Evolutionary conservation across 2,329 filamentous ascomycete genomes (phyloP).

Genomic region (Rutstroemia sp.): DNA sequence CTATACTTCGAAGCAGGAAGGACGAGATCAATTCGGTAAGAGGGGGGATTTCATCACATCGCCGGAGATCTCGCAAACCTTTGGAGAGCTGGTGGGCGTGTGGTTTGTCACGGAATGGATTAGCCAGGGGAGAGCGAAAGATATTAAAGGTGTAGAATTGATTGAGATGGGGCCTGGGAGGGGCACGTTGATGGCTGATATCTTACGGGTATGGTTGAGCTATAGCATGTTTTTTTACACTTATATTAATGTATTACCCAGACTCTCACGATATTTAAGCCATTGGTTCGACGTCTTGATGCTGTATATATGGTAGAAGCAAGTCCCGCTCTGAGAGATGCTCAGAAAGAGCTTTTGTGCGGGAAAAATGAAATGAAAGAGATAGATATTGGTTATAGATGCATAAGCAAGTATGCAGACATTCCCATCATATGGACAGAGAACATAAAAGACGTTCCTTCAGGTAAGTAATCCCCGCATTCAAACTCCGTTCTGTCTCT

Average conservation of each 20-base stretch:
- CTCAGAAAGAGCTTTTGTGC: constrained; percentile 78
- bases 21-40: constrained; percentile 80
- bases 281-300: constrained; percentile 69
- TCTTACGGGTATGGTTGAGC: constrained; percentile 62
- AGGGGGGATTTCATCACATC: constrained; percentile 96
- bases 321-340: constrained; percentile 67
- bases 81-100: constrained; percentile 87
- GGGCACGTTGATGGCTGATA: constrained; percentile 95
- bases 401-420: constrained; percentile 66
- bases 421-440: constrained; percentile 86
- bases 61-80: constrained; percentile 94
- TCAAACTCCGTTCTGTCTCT: background rate
- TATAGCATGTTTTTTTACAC: background rate
- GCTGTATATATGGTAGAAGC: constrained; percentile 93
- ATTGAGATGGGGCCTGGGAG: constrained; percentile 92
- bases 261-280: constrained; percentile 79
- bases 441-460: constrained; percentile 33
- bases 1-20: constrained; percentile 69
- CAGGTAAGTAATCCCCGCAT: constrained; percentile 8
- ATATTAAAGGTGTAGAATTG: constrained; percentile 74
- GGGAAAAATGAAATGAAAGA: constrained; percentile 62
- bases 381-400: constrained; percentile 65
- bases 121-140: constrained; percentile 68
- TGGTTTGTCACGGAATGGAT: constrained; percentile 98
- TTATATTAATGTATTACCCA: constrained; percentile 32